Conservation (phyloP, 805 yeast species). For the Hanseniaspora thailandica region DNA sequence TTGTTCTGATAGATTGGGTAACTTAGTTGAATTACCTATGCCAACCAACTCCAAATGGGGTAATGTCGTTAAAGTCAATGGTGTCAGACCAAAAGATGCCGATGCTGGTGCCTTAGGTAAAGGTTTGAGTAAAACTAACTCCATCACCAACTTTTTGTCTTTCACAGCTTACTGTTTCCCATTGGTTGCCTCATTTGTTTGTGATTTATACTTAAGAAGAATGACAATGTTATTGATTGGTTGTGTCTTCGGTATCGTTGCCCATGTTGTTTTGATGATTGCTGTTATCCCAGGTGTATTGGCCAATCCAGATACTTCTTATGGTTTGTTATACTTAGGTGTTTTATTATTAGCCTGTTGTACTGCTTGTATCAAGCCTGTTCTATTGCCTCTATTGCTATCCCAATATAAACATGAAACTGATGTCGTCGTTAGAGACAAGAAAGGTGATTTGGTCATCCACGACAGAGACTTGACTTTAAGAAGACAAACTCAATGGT, state of each 20-base stretch:
- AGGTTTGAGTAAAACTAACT: conserved; percentile 55
- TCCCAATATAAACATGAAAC: conserved; percentile 62
- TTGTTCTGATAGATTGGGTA: conserved; percentile 61
- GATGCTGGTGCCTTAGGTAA: conserved; percentile 45
- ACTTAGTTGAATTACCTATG: conserved; percentile 54
- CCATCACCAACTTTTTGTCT: conserved; percentile 61
- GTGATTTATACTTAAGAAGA: conserved; percentile 67
- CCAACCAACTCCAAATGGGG: conserved; percentile 31
- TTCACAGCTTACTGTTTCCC: conserved; percentile 79
- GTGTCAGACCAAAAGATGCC: conserved; percentile 20
- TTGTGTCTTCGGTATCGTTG: conserved; percentile 46
- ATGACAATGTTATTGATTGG: conserved; percentile 55
- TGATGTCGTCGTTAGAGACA: conserved; percentile 46
- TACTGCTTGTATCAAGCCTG: conserved; percentile 72
- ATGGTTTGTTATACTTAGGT: conserved; percentile 45
- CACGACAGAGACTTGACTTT: conserved; percentile 58
- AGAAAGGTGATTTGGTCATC: conserved; percentile 56
- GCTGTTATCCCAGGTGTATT: conserved; percentile 57
- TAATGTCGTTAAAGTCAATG: conserved; percentile 15
- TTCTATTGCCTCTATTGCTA: conserved; percentile 50
- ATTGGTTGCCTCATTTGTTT: conserved; percentile 58
- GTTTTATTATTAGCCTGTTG: conserved; percentile 53
- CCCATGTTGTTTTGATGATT: conserved; percentile 52
- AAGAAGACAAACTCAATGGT: conserved; percentile 63
- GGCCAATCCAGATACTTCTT: conserved; percentile 37